Conservation (phyloP, 306 rosid genomes). For the Cucumis melo region DNA sequence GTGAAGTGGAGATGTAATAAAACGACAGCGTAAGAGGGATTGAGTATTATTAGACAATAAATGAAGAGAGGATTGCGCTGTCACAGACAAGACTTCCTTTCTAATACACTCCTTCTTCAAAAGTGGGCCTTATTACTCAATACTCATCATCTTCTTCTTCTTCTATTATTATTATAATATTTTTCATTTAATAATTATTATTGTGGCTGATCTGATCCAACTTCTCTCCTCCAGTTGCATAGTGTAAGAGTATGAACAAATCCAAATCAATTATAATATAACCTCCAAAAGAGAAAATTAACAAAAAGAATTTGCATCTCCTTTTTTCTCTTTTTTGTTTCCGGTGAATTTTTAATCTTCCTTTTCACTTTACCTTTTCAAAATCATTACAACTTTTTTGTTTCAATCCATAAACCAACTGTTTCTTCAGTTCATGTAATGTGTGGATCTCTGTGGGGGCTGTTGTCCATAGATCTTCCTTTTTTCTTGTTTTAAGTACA, state of each 20-base stretch:
- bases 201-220: constrained; percentile 6
- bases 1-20: neutral
- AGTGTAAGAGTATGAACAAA: neutral
- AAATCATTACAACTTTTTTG: neutral
- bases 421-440: neutral
- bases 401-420: no score
- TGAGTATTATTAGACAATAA: neutral
- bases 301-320: neutral
- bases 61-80: neutral
- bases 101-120: constrained; percentile 9
- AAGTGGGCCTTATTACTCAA: constrained; percentile 19
- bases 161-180: neutral
- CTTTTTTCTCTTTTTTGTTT: neutral
- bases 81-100: neutral
- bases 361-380: neutral
- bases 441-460: neutral
- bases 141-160: neutral
- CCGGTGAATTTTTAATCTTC: neutral
- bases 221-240: neutral
- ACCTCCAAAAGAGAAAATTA: neutral
- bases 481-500: neutral
- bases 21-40: constrained; percentile 1
- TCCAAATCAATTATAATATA: neutral
- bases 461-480: no score
- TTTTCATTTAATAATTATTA: neutral